Percentiles rank a stretch among this genome's conserved stretches.
Conservation (phyloP, 495 filamentous ascomycete genomes). For the Neurospora sp. region DNA sequence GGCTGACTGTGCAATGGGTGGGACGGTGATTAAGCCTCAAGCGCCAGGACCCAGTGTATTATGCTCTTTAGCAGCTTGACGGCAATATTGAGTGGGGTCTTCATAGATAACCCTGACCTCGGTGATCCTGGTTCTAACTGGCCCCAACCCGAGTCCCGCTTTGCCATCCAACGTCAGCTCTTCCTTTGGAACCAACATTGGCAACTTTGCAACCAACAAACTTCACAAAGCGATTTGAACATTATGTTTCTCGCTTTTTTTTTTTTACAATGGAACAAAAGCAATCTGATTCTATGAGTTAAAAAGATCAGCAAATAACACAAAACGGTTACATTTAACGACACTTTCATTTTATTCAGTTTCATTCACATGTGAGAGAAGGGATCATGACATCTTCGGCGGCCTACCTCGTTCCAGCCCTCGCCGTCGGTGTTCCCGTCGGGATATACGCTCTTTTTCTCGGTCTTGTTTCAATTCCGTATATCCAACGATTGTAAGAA, state of each 20-base stretch:
- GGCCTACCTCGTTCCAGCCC: slow-evolving; percentile 18
- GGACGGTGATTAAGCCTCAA: slow-evolving; percentile 11
- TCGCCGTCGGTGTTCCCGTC: slow-evolving; percentile 32
- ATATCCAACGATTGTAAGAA: slow-evolving; percentile 33
- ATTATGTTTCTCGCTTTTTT: not conserved
- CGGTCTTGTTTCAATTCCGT: slow-evolving; percentile 35
- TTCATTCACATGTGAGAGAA: not conserved
- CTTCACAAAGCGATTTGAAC: not conserved
- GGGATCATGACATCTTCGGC: not conserved
- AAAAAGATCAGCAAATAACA: not conserved
- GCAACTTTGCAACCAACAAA: not conserved
- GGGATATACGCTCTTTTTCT: slow-evolving; percentile 36
- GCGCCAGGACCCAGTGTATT: not conserved
- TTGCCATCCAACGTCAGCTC: slow-evolving; percentile 14
- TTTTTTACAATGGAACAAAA: not conserved
- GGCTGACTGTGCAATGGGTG: slow-evolving; percentile 10
- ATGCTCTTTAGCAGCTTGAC: slow-evolving; percentile 3
- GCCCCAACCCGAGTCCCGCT: not conserved
- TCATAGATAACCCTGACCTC: not conserved
- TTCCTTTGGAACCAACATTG: not conserved
- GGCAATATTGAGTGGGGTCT: not conserved
- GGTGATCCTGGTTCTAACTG: not conserved
- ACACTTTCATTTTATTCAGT: not conserved
- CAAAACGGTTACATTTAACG: not conserved
- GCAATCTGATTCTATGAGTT: not conserved